phyloP scores from a whole-genome alignment of 2,329 filamentous ascomycete genomes.

The Trichoderma sp. region DNA sequence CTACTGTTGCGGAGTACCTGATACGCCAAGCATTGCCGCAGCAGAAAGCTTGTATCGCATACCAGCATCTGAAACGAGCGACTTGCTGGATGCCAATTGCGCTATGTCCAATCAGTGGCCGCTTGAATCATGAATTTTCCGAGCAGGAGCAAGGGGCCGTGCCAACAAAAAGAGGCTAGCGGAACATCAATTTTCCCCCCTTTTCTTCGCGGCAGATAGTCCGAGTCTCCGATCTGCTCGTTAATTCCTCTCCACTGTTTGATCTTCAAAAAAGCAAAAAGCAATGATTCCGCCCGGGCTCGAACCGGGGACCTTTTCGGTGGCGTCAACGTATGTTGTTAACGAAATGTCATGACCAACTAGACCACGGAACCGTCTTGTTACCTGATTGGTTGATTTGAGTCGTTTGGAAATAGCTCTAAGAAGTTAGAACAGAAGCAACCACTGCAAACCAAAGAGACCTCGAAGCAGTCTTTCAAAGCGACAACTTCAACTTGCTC shows the following conservation, averaged over 20 bases:
- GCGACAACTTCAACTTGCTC: neutral
- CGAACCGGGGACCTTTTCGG: conserved; percentile 22
- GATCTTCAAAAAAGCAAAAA: conserved; percentile 1
- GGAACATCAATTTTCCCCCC: conserved; percentile 8
- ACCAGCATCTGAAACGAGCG: neutral
- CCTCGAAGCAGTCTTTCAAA: neutral
- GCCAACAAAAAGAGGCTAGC: neutral
- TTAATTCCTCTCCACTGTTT: neutral
- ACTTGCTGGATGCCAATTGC: neutral
- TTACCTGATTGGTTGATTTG: conserved; percentile 9
- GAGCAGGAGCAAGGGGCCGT: conserved; percentile 1
- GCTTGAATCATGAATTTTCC: conserved; percentile 7
- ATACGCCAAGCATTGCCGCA: neutral
- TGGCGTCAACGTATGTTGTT: conserved; percentile 21
- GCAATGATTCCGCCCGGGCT: conserved; percentile 20
- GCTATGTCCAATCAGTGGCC: neutral
- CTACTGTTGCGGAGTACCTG: neutral
- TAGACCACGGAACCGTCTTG: conserved; percentile 20
- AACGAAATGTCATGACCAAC: conserved; percentile 22
- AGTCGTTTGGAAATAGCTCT: neutral
- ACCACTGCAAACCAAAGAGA: neutral
- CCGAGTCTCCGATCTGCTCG: neutral
- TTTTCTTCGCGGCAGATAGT: neutral
- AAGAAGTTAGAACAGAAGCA: neutral
- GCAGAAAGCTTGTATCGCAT: neutral